Base-by-base conservation (phyloP, 306 rosid species). In the Pyrus betulifolia region DNA sequence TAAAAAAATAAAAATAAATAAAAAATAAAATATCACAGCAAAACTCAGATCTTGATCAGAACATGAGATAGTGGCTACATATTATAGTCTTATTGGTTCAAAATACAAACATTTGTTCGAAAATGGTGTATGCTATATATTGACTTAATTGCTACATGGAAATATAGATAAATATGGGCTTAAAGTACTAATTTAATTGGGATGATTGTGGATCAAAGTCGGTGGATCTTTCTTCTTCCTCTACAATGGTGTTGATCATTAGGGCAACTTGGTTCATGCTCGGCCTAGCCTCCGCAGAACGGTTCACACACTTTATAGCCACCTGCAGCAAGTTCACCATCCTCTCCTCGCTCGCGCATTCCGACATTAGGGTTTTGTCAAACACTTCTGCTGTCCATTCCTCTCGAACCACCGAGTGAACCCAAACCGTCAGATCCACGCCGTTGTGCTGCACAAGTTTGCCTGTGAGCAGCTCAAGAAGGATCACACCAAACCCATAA, bases 351-450 rank as follows among this genome's bases (percentile, higher is more conserved):
- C 95, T 87, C 54, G 91, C 95, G 74, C 77, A 88, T 77, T 89
- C 93, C 58, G 85, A 80, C 44, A 85, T 33, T 19, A 94, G 69
- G 4, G 68, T 55, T 82, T 72, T 82, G 68, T 92, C 98, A 79
- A 94, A 92, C 12, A 94, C 96, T 77, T 94, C 98, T 3, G 85
- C 92, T 3, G 97, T 90, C 98, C 96, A 92, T 82, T 95, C 98
- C 81, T 95, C 96, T 61, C 88, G 76, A 35, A 95, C 83, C 51
- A 95, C 90, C 3, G 91, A 82, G n/a, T 75, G 87, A 73, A 95
- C 96, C 97, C 98, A 90, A n/a, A 88, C 89, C 3, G 92, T 38
- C 71, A 92, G 79, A 58, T 89, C 93, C 27, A 89, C 73, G 13
- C 96, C 98, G 70, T 89, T 54, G 59, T 78, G 86, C 80, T 78